A percentile compares a stretch with the other conserved stretches of the same genome.
Conservation (phyloP, 768 basidiomycete genomes). For the Leccinum incarnatum region DNA sequence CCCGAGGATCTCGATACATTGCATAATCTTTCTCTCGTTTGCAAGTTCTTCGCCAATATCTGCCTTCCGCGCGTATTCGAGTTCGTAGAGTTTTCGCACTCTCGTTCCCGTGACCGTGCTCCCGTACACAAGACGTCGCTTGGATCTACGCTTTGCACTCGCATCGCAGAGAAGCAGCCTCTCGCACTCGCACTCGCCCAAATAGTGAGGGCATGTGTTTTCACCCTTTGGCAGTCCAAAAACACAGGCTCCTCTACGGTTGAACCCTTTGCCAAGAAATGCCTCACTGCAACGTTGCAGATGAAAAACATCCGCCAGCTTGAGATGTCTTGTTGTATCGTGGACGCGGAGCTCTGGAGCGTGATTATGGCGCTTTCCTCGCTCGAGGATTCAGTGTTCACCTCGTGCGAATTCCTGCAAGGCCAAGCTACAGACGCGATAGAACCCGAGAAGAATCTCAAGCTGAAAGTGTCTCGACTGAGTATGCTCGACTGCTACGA, state of each 20-base stretch:
- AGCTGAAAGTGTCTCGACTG: background rate
- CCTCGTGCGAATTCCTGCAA: background rate
- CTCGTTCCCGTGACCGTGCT: background rate
- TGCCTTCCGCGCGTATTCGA: background rate
- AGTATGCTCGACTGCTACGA: background rate
- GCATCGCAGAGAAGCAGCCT: background rate
- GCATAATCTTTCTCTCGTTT: background rate
- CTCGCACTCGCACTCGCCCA: background rate
- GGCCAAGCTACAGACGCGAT: background rate
- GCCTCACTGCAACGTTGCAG: background rate
- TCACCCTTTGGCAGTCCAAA: fast-evolving
- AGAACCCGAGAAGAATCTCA: background rate
- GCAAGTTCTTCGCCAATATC: background rate
- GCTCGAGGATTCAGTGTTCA: background rate
- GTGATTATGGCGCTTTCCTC: background rate
- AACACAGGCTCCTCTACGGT: background rate
- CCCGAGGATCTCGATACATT: background rate
- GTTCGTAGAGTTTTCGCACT: background rate
- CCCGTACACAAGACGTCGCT: background rate
- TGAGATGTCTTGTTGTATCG: background rate
- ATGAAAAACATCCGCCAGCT: background rate
- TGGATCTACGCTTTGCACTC: background rate
- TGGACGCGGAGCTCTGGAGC: background rate
- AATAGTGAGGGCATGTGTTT: background rate
- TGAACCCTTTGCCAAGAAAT: background rate